Conservation (phyloP, 2,329 filamentous ascomycete genomes). For the Immersiporthe knoxdaviesiana region DNA sequence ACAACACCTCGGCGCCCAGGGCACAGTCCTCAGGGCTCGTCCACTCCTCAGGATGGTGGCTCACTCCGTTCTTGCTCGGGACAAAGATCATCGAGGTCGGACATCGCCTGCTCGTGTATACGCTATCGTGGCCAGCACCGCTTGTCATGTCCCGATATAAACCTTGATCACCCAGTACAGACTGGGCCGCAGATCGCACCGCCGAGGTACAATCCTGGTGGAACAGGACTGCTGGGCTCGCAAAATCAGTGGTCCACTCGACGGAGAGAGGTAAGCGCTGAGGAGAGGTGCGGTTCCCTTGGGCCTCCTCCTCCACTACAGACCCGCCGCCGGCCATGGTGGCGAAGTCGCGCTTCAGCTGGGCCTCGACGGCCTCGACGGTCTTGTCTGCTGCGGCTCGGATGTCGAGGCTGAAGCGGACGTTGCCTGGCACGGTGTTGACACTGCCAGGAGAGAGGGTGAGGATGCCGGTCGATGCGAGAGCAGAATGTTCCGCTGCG, state of each 20-base stretch:
- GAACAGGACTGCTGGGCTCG: conserved; percentile 66
- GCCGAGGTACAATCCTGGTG: conserved; percentile 68
- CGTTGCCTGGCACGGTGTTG: conserved; percentile 72
- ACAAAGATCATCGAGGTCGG: conserved; percentile 72
- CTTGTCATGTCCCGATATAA: conserved; percentile 44
- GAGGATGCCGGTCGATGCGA: conserved; percentile 73
- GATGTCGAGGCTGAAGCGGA: conserved; percentile 71
- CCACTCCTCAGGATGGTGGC: conserved; percentile 67
- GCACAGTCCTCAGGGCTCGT: conserved; percentile 62
- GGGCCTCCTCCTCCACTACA: conserved; percentile 47
- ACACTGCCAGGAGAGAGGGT: conserved; percentile 67
- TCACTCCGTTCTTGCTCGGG: conserved; percentile 64
- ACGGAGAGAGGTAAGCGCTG: conserved; percentile 50
- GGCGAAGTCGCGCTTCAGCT: conserved; percentile 61
- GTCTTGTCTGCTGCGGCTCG: conserved; percentile 60
- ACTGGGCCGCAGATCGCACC: conserved; percentile 62
- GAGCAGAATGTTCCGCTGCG: conserved; percentile 60
- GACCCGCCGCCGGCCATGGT: conserved; percentile 61
- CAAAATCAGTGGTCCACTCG: conserved; percentile 64
- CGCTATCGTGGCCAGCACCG: conserved; percentile 53
- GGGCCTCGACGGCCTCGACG: conserved; percentile 60
- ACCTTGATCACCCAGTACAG: conserved; percentile 57
- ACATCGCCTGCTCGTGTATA: conserved; percentile 61
- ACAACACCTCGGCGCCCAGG: conserved; percentile 54
- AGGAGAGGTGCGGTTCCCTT: conserved; percentile 32